phyloP scores from a whole-genome alignment of 129 eudicot genomes.

The Chrysanthemum seticuspe region DNA sequence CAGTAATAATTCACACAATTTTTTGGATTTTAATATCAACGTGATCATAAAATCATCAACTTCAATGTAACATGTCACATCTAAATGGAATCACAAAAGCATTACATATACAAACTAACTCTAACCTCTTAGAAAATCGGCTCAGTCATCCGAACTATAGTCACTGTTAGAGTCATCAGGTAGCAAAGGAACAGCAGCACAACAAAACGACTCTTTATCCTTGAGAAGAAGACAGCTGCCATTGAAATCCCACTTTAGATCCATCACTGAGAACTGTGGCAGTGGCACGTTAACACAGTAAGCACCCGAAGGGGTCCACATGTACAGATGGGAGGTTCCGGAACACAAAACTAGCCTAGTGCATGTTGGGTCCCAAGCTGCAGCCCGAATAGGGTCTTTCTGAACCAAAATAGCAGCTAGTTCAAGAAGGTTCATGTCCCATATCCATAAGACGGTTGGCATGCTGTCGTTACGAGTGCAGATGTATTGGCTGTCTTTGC shows the following conservation, averaged over 20 bases:
- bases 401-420: constrained; percentile 88
- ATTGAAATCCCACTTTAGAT: constrained; percentile 79
- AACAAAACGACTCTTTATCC: constrained; percentile 91
- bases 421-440: constrained; percentile 90
- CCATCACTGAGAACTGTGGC: constrained; percentile 64
- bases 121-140: constrained; percentile 1
- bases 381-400: constrained; percentile 86
- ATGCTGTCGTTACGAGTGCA: constrained; percentile 94
- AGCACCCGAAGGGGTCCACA: constrained; percentile 99
- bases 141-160: constrained; percentile 88
- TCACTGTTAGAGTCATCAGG: constrained; percentile 79
- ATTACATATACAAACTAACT: constrained; percentile 31
- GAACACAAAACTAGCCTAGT: constrained; percentile 78
- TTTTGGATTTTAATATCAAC: not conserved
- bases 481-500: constrained; percentile 78
- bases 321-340: constrained; percentile 80
- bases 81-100: constrained; percentile 7
- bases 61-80: constrained; percentile 23
- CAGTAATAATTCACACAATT: no score
- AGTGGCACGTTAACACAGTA: constrained; percentile 89
- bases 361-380: constrained; percentile 93
- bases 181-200: constrained; percentile 71
- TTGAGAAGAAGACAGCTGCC: constrained; percentile 85
- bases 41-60: constrained; percentile 16
- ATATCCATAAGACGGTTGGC: constrained; percentile 89